Base-by-base conservation (phyloP, 2,329 filamentous ascomycete genomes). In the Neofusicoccum laricinum region DNA sequence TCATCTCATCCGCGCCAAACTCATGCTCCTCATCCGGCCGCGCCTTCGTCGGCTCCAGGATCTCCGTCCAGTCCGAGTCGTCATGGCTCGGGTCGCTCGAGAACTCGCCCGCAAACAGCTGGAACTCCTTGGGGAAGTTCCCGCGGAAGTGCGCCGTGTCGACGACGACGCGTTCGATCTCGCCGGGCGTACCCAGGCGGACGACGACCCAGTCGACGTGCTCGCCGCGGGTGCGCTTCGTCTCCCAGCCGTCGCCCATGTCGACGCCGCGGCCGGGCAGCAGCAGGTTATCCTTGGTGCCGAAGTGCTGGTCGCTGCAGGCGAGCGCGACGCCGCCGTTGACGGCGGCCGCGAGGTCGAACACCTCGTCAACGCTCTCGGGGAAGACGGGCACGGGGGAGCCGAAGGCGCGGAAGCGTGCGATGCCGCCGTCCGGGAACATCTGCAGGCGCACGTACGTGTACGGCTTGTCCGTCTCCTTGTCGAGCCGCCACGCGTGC, bases 231-330 rank as follows among this genome's bases (percentile, higher is more conserved):
- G 90, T 92, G 62, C 91, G 84, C 68, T 89, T 87, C 64, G 91
- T 95, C 79, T 95, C 91, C 91, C 92, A 95, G 7, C 91, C 92
- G 74, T 94, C 91, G 58, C 91, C 90, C 91, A 95, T 95, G 77
- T 95, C 90, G 75, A 89, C 88, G 46, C 91, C 91, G 30, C 91
- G 84, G 2, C 90, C 90, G 0, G 91, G 91, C 3, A 93, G 81
- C n/a, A 93, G 83, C 38, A 94, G 80, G 77, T 94, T 93, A 73
- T 91, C 88, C 75, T 90, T 92, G 41, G 87, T 90, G 66, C 91
- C 90, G 71, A 93, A 96, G 77, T 95, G 91, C 78, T 95, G 88
- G 76, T 95, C 91, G 66, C 87, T 92, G 81, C 90, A 93, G 1
- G 86, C 84, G 8, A 92, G 80, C 41, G 90, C 91, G 30, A 93